Evolutionary conservation across 495 filamentous ascomycete species (phyloP), one percentile per base, ranked within the genome.

Genomic region (Lasiosphaeris hirsuta): DNA sequence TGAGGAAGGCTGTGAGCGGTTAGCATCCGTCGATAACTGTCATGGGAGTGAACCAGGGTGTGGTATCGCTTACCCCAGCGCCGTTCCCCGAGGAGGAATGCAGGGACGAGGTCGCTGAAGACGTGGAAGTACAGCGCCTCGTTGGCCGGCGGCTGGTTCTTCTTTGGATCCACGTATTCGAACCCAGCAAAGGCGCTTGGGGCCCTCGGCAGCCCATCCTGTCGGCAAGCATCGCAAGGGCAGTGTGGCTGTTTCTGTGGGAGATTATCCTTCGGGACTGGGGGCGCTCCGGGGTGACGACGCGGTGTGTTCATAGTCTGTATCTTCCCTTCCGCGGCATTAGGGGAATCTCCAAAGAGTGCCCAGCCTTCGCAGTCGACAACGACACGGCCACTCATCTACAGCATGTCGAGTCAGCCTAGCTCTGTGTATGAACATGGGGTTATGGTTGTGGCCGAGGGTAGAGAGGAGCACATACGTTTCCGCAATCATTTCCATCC

Each of bases 381-480:
- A 10, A 76, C 67, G 2, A 76, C 69, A 13, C 73, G 70, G 2
- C 73, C 73, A 23, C 62, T 63, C 53, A 69, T 66, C 38, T 70
- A 56, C 0, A 57, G 2, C 8, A n/a, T 47, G 51, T 59, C 2
- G 59, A 54, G 41, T 56, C 48, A 33, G 42, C 30, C 1, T 17
- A 47, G 18, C 10, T 43, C 13, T 9, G 36, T 46, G 23, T 5
- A 2, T 30, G 23, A n/a, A n/a, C n/a, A n/a, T n/a, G n/a, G n/a
- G n/a, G 23, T 30, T 30, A 30, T 2, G 23, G 23, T 30, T 30
- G 23, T 5, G 23, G 23, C 2, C 5, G 23, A 30, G 51, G 39
- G 15, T n/a, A 18, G 58, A 41, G 23, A 50, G 47, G 14, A 6
- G 2, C 3, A 37, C 51, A 34, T 6, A 54, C 51, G 35, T 59